Evolutionary conservation across 2,329 filamentous ascomycete species (phyloP), one percentile per base, ranked within the genome.

Genomic region (Calonectria honghensis): DNA sequence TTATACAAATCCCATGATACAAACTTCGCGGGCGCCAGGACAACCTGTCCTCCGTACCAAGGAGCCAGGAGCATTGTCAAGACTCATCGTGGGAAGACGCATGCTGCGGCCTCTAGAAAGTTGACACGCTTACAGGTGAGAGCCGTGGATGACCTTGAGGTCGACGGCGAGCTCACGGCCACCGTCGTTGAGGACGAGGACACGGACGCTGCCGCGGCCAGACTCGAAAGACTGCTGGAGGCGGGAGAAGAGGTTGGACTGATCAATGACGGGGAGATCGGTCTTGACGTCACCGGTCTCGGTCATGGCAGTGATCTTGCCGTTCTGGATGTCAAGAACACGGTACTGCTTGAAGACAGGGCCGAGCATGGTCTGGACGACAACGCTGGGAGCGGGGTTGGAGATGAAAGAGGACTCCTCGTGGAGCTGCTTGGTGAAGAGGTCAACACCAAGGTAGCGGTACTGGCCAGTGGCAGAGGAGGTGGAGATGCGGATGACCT

Each of bases 261-360:
- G 97, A 90, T 98, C 95, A 86, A 98, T 94, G 87, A 99, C 95
- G 74, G 95, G 92, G 74, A 99, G 91, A 82, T 92, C 93, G 89
- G 98, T 96, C 94, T 98, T 98, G 91, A 99, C 96, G 86, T 99
- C 96, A 83, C 97, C 96, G 79, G 94, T 95, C 94, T 99, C 97
- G 85, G 97, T 99, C 96, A 99, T 98, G 90, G 96, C 96, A 80
- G 97, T 95, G 84, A 99, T 88, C 83, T 93, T 82, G 82, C 91
- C 96, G 80, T 98, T 95, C 87, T 96, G 93, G 81, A 99, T 94
- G 90, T 99, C 97, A 77, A 99, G 94, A 85, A 99, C 96, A 85
- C 97, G 96, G 94, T 99, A 99, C 92, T 98, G 97, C 95, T 98
- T 98, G 95, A 98, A 98, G 90, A 98, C 93, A 78, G 97, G 97